Percentiles rank a stretch among this genome's conserved stretches.
These are phyloP conservation scores for Clarireedia paspali DNA, from an alignment of 2,329 filamentous ascomycete genomes.

Conservation along the genomic window DNA sequence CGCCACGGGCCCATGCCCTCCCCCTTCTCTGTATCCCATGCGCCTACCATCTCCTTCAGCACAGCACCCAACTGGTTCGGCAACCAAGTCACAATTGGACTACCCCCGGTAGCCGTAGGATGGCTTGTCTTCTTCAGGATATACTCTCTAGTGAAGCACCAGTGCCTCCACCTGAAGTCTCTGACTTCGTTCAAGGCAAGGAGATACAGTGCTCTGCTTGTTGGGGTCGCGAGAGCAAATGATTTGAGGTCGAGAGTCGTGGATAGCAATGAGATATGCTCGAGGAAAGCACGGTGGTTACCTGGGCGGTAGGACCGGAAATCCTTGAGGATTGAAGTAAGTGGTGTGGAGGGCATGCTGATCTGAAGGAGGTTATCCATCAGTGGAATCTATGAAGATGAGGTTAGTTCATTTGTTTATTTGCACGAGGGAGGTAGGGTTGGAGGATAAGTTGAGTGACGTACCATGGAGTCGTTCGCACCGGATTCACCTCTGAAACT, in stretches of 20 bases:
- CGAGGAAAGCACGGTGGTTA: constrained; percentile 80
- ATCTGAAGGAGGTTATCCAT: constrained; percentile 83
- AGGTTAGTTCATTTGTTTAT: background rate
- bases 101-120: constrained; percentile 72
- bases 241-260: constrained; percentile 45
- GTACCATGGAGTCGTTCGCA: constrained; percentile 84
- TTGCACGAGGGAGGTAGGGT: background rate
- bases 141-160: constrained; percentile 80
- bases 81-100: constrained; percentile 77
- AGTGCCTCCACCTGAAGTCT: constrained; percentile 77
- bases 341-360: constrained; percentile 78
- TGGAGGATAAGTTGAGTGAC: constrained; percentile 9
- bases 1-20: constrained; percentile 30
- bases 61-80: constrained; percentile 75
- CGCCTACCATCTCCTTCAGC: constrained; percentile 58
- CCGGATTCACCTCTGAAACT: constrained; percentile 88
- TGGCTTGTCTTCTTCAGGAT: constrained; percentile 72
- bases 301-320: constrained; percentile 85
- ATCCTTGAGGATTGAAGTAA: constrained; percentile 80
- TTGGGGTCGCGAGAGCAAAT: constrained; percentile 47
- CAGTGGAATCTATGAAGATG: constrained; percentile 55
- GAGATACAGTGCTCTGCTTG: constrained; percentile 55
- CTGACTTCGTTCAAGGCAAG: constrained; percentile 65
- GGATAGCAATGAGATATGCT: constrained; percentile 53
- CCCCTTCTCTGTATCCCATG: constrained; percentile 35